Base-by-base conservation (phyloP, 345 rosid species). In the Dovyalis caffra region DNA sequence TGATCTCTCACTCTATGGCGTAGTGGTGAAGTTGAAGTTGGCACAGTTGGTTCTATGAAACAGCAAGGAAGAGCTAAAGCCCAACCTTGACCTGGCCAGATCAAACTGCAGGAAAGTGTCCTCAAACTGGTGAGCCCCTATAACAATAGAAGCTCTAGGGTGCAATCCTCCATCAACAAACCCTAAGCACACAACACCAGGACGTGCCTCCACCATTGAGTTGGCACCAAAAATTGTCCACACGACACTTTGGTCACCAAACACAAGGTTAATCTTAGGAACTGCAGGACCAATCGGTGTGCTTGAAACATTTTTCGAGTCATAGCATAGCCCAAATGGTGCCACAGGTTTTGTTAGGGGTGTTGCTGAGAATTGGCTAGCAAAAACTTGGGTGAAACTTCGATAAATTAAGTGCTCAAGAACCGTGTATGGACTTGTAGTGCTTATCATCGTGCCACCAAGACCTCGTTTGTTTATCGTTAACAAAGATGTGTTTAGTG, bases 61-160 rank as follows among this genome's bases (percentile, higher is more conserved):
- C n/a, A n/a, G n/a, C n/a, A n/a, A n/a, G n/a, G n/a, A n/a, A n/a
- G 87, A 56, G 70, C 82, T 82, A 38, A 85, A 85, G 0, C 81
- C 84, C 2, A 82, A 63, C 69, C 58, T 78, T 20, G 82, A 80
- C 12, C 64, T 58, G 23, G 70, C 80, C 49, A 80, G 45, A 73
- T 82, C 85, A 73, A 82, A 85, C 56, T 78, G 68, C 58, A 85
- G 28, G 4, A 82, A 61, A 34, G 79, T 72, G 18, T 85, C 81
- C 77, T 82, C 78, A 72, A 85, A 28, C 68, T 80, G 88, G 49
- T 80, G 57, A n/a, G 69, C 72, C 62, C 81, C 85, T 5, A 80
- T 73, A 5, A 70, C 38, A 35, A 82, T 70, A 0, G 84, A 69
- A 73, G 83, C 74, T n/a, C 53, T 28, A 5, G 57, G 79, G 2